Evolutionary conservation across 495 filamentous ascomycete species (phyloP).

Genomic region (Penicillium turbatum): DNA sequence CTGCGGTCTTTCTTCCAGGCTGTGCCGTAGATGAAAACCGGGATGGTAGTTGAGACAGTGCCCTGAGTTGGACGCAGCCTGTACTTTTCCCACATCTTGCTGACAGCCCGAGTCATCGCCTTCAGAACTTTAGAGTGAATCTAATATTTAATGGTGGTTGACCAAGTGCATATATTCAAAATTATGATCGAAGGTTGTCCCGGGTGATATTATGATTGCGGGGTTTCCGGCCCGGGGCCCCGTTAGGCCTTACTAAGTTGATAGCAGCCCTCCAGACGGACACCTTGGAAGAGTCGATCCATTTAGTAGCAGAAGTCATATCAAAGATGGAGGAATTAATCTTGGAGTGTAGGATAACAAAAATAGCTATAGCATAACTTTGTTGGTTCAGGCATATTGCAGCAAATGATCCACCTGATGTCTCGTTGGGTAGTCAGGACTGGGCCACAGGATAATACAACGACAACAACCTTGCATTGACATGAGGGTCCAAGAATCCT

Average conservation of each 20-base stretch:
- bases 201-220: conserved; percentile 4
- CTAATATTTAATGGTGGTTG: not conserved
- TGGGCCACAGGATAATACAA: no score
- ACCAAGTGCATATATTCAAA: no score
- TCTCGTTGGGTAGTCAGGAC: no score
- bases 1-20: conserved; percentile 82
- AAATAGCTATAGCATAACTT: not conserved
- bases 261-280: no score
- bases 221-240: not conserved
- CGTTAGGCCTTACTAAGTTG: not conserved
- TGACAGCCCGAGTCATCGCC: conserved; percentile 27
- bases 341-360: not conserved
- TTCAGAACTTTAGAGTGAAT: not conserved
- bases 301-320: no score
- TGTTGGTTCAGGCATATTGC: no score
- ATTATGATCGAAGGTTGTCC: no score
- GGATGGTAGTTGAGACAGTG: conserved; percentile 32
- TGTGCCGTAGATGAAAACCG: conserved; percentile 71
- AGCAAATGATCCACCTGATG: no score
- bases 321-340: no score
- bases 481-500: not conserved
- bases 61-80: conserved; percentile 30
- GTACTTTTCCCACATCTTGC: conserved; percentile 35
- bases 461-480: not conserved
- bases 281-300: no score